Evolutionary conservation across 2,329 filamentous ascomycete species (phyloP), one percentile per base, ranked within the genome.

Genomic region (Coccinonectria pachysandricola): DNA sequence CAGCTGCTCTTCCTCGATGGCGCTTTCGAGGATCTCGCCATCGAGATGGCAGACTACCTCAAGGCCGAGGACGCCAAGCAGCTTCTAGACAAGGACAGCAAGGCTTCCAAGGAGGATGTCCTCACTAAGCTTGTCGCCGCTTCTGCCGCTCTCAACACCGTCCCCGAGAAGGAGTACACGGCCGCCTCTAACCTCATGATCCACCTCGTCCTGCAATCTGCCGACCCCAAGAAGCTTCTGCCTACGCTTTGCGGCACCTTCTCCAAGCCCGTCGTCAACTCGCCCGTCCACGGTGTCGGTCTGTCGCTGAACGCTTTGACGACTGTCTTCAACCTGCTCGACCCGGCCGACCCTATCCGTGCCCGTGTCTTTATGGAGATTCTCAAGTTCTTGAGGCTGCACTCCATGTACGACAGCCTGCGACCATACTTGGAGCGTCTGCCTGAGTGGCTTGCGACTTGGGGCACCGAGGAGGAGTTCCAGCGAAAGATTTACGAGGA

Each of bases 141-240:
- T 31, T 85, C 84, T 27, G 60, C 71, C 27, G 71, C 71, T 26
- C 68, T 98, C 53, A 93, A 87, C 60, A 71, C 72, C 37, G 83
- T 86, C 30, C 84, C 88, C 32, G 91, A 98, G 70, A 92, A 91
- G 71, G 88, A 96, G 60, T 91, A 95, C 56, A 87, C 85, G 35
- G 80, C 88, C 33, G 85, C 88, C 35, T 95, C 95, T 65, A 96
- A 98, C 64, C 79, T 96, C 45, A 79, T 98, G 56, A 79, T 96
- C 52, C 84, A 95, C 65, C 78, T 98, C 34, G 75, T 93, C 43
- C 71, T 85, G 48, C 84, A 93, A 62, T 84, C 86, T 34, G 75
- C 81, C 46, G 83, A 87, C 46, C 73, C 81, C 42, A 79, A 85
- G 58, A 83, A 81, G 60, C 81, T 91, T 64, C 77, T 98, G 41